phyloP scores from a whole-genome alignment of 1,139 yeast genomes.

The Yamadazyma spencermartinsiae region DNA sequence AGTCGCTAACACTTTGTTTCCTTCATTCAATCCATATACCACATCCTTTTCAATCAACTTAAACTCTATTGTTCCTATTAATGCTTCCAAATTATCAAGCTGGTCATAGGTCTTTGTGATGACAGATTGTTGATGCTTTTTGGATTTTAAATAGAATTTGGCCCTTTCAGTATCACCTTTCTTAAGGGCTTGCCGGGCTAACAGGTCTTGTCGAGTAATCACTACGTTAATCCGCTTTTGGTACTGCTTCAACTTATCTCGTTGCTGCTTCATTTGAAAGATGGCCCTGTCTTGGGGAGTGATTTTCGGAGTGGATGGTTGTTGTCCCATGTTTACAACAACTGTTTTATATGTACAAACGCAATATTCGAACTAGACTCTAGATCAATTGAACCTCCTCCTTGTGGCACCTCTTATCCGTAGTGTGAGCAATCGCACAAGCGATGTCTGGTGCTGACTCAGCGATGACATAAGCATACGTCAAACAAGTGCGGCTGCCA shows the following conservation, averaged over 20 bases:
- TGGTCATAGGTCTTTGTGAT: constrained; percentile 73
- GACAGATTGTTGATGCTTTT: constrained; percentile 77
- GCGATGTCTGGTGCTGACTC: background rate
- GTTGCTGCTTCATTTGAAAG: constrained; percentile 79
- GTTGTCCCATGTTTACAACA: constrained; percentile 44
- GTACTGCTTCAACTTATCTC: constrained; percentile 80
- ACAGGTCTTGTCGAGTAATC: constrained; percentile 54
- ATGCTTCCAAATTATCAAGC: constrained; percentile 69
- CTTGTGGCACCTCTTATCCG: background rate
- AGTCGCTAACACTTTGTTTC: constrained; percentile 71
- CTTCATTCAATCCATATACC: constrained; percentile 73
- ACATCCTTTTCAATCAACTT: constrained; percentile 87
- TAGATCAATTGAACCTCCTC: background rate
- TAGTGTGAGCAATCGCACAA: constrained; percentile 1
- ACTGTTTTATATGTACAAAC: background rate
- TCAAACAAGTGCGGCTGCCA: background rate
- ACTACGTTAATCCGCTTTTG: constrained; percentile 61
- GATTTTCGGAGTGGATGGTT: constrained; percentile 53
- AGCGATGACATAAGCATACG: constrained; percentile 2
- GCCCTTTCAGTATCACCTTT: constrained; percentile 61
- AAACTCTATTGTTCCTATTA: constrained; percentile 79
- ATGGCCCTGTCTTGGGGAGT: constrained; percentile 86
- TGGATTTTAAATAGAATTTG: constrained; percentile 67
- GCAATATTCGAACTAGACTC: background rate
- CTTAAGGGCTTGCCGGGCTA: constrained; percentile 59